Evolutionary conservation across 192 early-diverging fungal genomes (phyloP).

Genomic region (Umbelopsis sp.): DNA sequence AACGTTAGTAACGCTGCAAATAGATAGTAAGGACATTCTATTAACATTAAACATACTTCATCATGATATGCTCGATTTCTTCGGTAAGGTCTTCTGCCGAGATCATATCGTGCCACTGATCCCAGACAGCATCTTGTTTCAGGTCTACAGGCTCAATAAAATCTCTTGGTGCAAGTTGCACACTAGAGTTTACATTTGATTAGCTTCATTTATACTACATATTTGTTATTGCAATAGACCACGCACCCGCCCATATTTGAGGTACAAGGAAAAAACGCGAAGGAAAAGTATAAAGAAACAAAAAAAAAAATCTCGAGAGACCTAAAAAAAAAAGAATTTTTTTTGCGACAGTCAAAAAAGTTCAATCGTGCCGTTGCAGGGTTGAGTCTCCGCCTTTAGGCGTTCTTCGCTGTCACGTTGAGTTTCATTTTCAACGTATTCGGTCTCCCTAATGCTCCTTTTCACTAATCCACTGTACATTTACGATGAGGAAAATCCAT

Average conservation of each 20-base stretch:
- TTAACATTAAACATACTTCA: constrained; percentile 25
- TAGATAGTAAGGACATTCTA: not conserved
- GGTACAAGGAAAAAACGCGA: constrained; percentile 3
- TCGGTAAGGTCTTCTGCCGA: constrained; percentile 35
- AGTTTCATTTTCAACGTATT: no score
- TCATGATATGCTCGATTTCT: constrained; percentile 37
- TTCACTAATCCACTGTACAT: not conserved
- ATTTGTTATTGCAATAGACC: not conserved
- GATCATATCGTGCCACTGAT: constrained; percentile 16
- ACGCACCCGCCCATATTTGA: constrained; percentile 17
- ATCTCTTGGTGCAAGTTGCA: constrained; percentile 16
- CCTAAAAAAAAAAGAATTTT: constrained; percentile 10
- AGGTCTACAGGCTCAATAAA: constrained; percentile 13
- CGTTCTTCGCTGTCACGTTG: not conserved
- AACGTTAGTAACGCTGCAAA: not conserved
- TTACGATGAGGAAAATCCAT: not conserved
- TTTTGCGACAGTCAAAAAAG: not conserved
- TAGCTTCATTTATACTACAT: not conserved
- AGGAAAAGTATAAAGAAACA: not conserved
- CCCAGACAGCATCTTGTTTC: constrained; percentile 11
- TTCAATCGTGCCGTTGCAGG: not conserved
- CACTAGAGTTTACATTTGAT: not conserved
- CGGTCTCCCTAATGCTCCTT: not conserved
- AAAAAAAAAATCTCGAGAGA: not conserved
- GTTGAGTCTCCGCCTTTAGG: not conserved